These are phyloP conservation scores for Phylloporus sp. DNA, from an alignment of 1,284 basidiomycete species.

Conservation along the genomic window DNA sequence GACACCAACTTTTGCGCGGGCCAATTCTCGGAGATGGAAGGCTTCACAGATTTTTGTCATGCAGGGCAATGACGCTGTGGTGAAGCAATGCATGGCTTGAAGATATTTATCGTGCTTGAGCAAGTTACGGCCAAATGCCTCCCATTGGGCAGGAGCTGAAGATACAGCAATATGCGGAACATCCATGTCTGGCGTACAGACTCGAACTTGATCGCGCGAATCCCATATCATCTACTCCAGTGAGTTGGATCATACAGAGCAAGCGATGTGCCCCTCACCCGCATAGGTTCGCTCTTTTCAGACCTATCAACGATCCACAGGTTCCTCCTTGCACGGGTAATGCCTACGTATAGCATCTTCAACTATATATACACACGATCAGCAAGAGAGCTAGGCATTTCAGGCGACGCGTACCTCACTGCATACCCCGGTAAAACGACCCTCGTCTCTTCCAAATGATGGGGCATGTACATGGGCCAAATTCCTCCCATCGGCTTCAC, in stretches of 20 bases:
- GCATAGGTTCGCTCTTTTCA: too few relatives aligned
- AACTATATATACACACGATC: constrained; percentile 46
- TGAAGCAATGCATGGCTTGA: constrained; percentile 70
- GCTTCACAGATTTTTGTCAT: constrained; percentile 57
- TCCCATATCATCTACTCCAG: too few relatives aligned
- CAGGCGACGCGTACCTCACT: constrained; percentile 53
- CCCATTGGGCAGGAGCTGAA: too few relatives aligned
- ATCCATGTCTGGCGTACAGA: too few relatives aligned
- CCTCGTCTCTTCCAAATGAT: constrained; percentile 53
- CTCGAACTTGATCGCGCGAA: too few relatives aligned
- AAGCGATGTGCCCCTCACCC: too few relatives aligned
- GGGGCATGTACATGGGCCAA: constrained; percentile 46
- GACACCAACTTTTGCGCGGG: constrained; percentile 40
- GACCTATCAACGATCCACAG: too few relatives aligned
- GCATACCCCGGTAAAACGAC: constrained; percentile 65
- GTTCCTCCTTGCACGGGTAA: too few relatives aligned
- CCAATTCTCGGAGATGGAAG: constrained; percentile 53
- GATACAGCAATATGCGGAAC: constrained; percentile 48
- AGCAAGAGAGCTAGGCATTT: neutral
- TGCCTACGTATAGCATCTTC: too few relatives aligned
- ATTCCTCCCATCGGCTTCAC: constrained; percentile 21
- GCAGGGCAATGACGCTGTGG: constrained; percentile 55
- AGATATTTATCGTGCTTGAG: constrained; percentile 65
- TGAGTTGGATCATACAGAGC: too few relatives aligned
- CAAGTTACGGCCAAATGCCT: constrained; percentile 57